Conservation (phyloP, 2,329 filamentous ascomycete genomes). For the Cryphonectria carpinicola region DNA sequence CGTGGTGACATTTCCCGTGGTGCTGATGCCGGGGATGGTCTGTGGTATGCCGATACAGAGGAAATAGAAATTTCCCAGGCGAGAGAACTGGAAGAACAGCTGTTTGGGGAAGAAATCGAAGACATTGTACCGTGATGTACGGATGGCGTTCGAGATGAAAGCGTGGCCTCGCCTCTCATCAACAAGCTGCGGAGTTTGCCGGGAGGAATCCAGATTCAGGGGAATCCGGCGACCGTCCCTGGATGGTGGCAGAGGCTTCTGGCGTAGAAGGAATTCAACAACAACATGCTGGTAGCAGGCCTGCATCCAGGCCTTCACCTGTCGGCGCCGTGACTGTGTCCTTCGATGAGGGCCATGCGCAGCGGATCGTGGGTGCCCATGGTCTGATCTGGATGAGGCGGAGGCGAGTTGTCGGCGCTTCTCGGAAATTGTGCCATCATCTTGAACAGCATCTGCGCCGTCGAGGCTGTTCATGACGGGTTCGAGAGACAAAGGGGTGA, state of each 20-base stretch:
- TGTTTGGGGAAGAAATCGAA: slow-evolving; percentile 88
- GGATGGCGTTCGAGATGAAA: slow-evolving; percentile 67
- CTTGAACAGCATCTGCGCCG: slow-evolving; percentile 9
- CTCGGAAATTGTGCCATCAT: slow-evolving; percentile 19
- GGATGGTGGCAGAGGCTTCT: slow-evolving; percentile 33
- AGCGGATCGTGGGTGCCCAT: not conserved
- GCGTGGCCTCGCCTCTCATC: slow-evolving; percentile 54
- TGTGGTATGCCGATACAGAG: slow-evolving; percentile 82
- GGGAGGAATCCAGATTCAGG: slow-evolving; percentile 22
- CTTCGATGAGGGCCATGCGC: not conserved
- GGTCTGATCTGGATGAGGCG: slow-evolving; percentile 10
- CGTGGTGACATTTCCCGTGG: slow-evolving; percentile 75
- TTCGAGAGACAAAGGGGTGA: not conserved
- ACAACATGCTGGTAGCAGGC: slow-evolving; percentile 20
- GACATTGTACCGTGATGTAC: slow-evolving; percentile 80
- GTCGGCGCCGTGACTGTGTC: not conserved
- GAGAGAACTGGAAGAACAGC: slow-evolving; percentile 82
- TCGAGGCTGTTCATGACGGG: slow-evolving; percentile 26
- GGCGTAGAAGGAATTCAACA: slow-evolving; percentile 30
- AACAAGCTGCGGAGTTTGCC: slow-evolving; percentile 41
- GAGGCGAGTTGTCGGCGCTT: slow-evolving; percentile 14
- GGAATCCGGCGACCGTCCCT: slow-evolving; percentile 36
- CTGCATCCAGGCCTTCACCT: slow-evolving; percentile 5
- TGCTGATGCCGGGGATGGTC: slow-evolving; percentile 77
- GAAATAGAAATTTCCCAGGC: slow-evolving; percentile 87